Evolutionary conservation across 345 rosid species (phyloP), one percentile per base, ranked within the genome.

Genomic region (Garcia nutans): DNA sequence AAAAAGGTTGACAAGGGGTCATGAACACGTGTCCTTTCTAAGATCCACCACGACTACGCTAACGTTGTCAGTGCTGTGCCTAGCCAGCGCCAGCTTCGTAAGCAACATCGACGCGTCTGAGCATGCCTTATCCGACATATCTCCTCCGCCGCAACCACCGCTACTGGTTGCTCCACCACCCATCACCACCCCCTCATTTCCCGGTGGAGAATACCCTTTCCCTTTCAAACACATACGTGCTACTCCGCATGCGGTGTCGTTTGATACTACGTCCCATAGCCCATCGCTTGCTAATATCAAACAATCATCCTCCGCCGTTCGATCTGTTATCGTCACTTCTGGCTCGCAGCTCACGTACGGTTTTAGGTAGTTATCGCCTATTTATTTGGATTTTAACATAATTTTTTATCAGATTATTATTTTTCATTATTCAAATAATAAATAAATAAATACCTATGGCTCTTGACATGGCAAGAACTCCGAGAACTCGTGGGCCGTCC

Each of bases 21-120:
- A 13, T 44, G 15, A 61, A 75, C 82, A 80, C 89, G 83, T 85
- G 86, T 77, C 77, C 69, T 65, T 86, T 77, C 84, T 85, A 0
- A 94, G 87, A 85, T 94, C 92, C 76, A 94, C 89, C 80, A 91
- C 94, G 8, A 94, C 86, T 2, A 94, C 96, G 77, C 94, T 94
- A 57, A 94, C 90, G 81, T 94, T 94, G 86, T 94, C 98, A 19
- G 87, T 52, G 62, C 92, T 91, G 24, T 85, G 92, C 82, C 92
- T 87, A 2, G 92, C 93, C 80, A 94, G 79, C 7, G 98, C 94
- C 78, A 92, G 81, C 84, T 89, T 89, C 64, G 93, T 89, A 79
- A 91, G 81, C 84, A 90, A 70, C 77, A 84, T 78, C 6, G 97
- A 88, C 31, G 97, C 97, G 70, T 91, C 95, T 58, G 87, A 76